phyloP scores from a whole-genome alignment of 768 basidiomycete genomes.

The Mrakia hoshinonis region DNA sequence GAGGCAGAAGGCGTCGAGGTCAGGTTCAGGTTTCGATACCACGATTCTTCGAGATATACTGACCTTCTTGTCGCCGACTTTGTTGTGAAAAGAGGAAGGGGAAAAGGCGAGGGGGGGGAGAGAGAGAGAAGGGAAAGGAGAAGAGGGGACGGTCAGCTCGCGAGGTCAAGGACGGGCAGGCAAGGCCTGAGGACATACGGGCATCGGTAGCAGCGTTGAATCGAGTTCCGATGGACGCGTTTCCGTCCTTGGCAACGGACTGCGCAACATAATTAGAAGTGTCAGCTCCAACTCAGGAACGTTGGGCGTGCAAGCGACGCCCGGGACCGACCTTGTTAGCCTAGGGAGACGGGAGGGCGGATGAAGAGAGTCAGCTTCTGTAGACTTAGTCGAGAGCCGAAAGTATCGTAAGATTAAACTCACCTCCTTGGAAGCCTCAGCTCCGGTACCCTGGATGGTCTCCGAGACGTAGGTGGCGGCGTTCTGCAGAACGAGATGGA shows the following conservation, averaged over 20 bases:
- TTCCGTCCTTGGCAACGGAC: conserved; percentile 22
- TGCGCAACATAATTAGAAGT: neutral
- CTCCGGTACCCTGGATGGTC: conserved; percentile 12
- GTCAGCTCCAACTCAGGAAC: neutral
- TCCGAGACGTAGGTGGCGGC: conserved; percentile 21
- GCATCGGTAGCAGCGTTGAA: neutral
- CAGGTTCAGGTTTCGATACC: neutral
- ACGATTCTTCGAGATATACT: neutral
- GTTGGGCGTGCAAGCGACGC: neutral
- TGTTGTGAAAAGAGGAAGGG: neutral
- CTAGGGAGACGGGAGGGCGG: too few relatives aligned
- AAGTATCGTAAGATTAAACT: too few relatives aligned
- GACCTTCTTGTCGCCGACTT: neutral
- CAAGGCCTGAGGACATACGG: too few relatives aligned
- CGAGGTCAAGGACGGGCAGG: too few relatives aligned
- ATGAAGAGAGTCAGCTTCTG: too few relatives aligned
- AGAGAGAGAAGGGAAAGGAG: neutral
- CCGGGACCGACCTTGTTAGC: too few relatives aligned
- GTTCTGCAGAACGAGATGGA: neutral
- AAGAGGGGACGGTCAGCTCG: neutral
- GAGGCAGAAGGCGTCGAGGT: neutral
- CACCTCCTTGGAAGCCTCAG: conserved; percentile 10
- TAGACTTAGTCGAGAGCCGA: too few relatives aligned
- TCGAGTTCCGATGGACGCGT: conserved; percentile 24
- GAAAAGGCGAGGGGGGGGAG: neutral